Conservation (phyloP, 2,329 filamentous ascomycete species). For the Leptographium lundbergii region DNA sequence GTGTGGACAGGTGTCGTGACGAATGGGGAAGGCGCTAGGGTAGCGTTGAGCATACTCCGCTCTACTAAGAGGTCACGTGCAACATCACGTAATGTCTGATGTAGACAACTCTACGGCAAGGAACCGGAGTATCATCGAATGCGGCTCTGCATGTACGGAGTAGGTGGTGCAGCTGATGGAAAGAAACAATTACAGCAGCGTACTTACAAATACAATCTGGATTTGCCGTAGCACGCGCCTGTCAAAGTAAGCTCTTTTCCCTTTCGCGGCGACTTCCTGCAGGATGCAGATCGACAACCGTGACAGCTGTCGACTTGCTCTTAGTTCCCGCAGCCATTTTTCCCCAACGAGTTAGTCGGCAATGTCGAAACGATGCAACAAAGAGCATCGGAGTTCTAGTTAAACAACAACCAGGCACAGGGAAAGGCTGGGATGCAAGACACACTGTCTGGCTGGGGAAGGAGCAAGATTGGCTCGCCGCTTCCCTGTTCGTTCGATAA, state of each 20-base stretch:
- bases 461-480: not conserved
- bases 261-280: too few species aligned
- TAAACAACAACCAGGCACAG: not conserved
- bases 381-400: not conserved
- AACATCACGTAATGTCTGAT: too few species aligned
- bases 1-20: conserved; percentile 1
- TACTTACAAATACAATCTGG: too few species aligned
- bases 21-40: not conserved
- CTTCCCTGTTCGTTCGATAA: not conserved
- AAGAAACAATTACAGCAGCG: too few species aligned
- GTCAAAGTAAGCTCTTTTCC: too few species aligned
- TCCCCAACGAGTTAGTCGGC: not conserved
- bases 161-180: too few species aligned
- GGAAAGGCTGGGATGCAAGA: not conserved
- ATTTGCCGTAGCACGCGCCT: too few species aligned
- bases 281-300: not conserved
- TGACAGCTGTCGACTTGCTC: not conserved
- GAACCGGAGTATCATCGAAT: too few species aligned
- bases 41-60: too few species aligned
- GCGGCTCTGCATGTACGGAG: too few species aligned
- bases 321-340: not conserved
- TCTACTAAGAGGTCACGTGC: not conserved
- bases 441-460: not conserved
- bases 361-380: not conserved
- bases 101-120: too few species aligned